Evolutionary conservation across 345 rosid species (phyloP).

Genomic region (Erodium maritimum): DNA sequence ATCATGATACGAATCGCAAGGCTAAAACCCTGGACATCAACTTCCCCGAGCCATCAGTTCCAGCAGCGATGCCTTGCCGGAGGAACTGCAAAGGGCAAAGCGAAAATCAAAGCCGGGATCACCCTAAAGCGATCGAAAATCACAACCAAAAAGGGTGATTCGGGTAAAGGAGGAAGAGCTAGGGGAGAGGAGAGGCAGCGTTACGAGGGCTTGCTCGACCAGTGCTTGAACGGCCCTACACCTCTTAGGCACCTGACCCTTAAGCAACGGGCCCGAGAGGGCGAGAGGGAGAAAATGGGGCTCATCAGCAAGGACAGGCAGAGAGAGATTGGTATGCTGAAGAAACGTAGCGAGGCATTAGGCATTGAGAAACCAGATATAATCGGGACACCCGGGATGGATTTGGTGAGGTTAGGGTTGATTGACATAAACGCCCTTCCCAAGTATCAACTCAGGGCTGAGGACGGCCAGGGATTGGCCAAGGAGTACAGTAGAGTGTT

Average conservation of each 20-base stretch:
- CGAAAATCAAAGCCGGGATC: constrained; percentile 33
- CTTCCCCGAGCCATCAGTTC: constrained; percentile 18
- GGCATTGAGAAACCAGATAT: constrained; percentile 51
- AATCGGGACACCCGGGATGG: constrained; percentile 67
- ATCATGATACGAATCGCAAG: constrained; percentile 32
- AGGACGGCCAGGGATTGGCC: constrained; percentile 69
- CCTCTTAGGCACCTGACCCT: constrained; percentile 58
- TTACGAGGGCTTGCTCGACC: constrained; percentile 30
- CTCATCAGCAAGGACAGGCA: constrained; percentile 51
- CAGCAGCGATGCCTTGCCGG: constrained; percentile 42
- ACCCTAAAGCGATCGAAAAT: constrained; percentile 39
- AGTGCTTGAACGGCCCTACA: constrained; percentile 65
- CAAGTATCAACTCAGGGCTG: constrained; percentile 69
- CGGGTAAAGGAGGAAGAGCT: constrained; percentile 15
- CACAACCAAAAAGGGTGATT: constrained; percentile 38
- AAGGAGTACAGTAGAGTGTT: constrained; percentile 77
- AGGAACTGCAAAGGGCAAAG: constrained; percentile 61
- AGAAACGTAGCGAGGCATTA: constrained; percentile 36
- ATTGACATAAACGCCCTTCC: constrained; percentile 72
- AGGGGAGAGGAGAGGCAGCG: constrained; percentile 26
- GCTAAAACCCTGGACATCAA: constrained; percentile 12
- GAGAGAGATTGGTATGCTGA: constrained; percentile 55
- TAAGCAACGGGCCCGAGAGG: constrained; percentile 52
- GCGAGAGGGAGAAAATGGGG: constrained; percentile 63
- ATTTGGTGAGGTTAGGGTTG: constrained; percentile 54